Evolutionary conservation across 768 basidiomycete species (phyloP), one percentile per base, ranked within the genome.

Genomic region (Trametopsis cervina): DNA sequence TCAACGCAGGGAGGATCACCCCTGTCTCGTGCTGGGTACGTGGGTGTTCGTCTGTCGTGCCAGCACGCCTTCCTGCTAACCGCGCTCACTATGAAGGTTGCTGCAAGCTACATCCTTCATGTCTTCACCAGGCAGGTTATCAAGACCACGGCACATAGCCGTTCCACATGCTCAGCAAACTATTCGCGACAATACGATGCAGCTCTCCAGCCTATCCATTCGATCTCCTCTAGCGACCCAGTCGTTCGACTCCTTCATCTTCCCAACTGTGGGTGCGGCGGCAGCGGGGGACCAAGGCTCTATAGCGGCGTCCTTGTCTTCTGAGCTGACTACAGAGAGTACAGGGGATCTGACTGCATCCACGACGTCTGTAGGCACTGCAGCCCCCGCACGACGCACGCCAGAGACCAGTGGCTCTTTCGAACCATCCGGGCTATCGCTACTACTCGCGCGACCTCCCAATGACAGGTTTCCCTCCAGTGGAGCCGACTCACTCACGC

Each of bases 101-200:
- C 69, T 85, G 15, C 81, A 81, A 56, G 67, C 79, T 15, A 70
- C 67, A 52, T 76, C 74, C 52, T 78, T 72, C 58, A 51, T 64
- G 57, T 60, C 64, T 36, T 59, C 58, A 45, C 41, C 58, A 45
- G 53, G 64, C 17, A 54, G 35, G 46, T 49, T 54, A 20, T 54
- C 59, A 15, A 45, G 53, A 18, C 53, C 58, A 10, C 51, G 50
- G 24, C 46, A 51, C 39, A 37, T 51, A 22, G 46, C 48, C 5
- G 42, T 61, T 6, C 68, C 76, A 7, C 84, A 80, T 55, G 78
- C 79, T 1, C 80, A 79, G 53, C 74, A 75, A 53, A 70, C 73
- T 23, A 89, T 89, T 51, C 78, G 87, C 15, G 69, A 77, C 26
- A 73, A 67, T 53, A 88, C 86, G 0, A 72, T 89, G 59, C 71